Base-by-base conservation (phyloP, 495 filamentous ascomycete genomes). In the Xylaria venustula region DNA sequence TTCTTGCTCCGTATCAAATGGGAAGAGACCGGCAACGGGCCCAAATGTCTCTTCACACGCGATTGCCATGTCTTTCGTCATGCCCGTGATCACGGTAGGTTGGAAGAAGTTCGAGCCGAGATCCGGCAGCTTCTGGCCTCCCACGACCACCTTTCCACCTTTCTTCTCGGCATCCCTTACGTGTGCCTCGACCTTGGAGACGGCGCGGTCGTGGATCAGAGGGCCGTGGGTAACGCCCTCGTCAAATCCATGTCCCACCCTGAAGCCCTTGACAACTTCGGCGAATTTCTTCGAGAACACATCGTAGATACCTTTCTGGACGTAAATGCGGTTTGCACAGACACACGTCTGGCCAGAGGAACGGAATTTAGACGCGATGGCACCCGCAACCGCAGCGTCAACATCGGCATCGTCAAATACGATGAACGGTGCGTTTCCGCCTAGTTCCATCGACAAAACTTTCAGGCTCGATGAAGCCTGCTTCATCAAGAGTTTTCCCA, bases 341-440 rank as follows among this genome's bases (percentile, higher is more conserved):
- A 96, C 91, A 68, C 92, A 96, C 0, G 92, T 96, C 75, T 96
- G 92, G 11, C 92, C 92, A 0, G 89, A 92, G 44, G 85, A 88
- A 26, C 92, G 85, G 84, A 96, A 96, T 73, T 96, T 96, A 68
- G 81, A 87, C 25, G 84, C 72, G 48, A 96, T 80, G 7, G 89
- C 90, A 7, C 90, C 92, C 0, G 83, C 78, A 6, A 96, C 88
- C 5, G 92, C 92, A 0, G 77, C 74, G 58, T 91, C 89, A 37
- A 96, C 73, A 68, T 96, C 89, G 32, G 92, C 90, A 67, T 96
- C 92, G 56, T 95, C 89, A 64, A 96, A 97, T 17, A 96, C 90
- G 54, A 97, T 95, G 76, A 97, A 95, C 1, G 92, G 92, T 0
- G 91, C 89, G 71, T 97, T 97, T 20, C 92, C 92, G 48, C 92